A percentile compares a stretch with the other conserved stretches of the same genome.
phyloP scores from a whole-genome alignment of 306 rosid species.

The Quercus aquifolioides region DNA sequence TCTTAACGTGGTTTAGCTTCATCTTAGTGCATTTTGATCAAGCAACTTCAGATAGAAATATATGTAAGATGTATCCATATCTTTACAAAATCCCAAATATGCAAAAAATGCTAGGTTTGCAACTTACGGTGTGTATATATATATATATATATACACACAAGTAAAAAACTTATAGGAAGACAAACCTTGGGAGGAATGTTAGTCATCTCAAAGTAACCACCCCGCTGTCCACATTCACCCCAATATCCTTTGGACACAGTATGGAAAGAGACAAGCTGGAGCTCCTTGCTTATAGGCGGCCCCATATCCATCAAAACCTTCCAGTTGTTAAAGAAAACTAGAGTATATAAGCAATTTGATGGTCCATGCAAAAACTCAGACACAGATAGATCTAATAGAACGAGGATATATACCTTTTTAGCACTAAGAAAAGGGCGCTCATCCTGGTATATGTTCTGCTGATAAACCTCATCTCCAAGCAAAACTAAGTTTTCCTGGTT shows the following conservation, averaged over 20 bases:
- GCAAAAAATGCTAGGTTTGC: too few relatives aligned
- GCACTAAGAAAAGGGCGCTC: conserved; percentile 92
- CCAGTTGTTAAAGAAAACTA: conserved; percentile 3
- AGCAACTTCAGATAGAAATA: not conserved
- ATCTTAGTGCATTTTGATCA: not conserved
- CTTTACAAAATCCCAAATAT: not conserved
- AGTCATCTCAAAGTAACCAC: conserved; percentile 99
- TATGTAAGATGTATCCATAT: not conserved
- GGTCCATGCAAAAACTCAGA: conserved; percentile 11
- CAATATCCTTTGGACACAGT: conserved; percentile 92
- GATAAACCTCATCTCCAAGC: conserved; percentile 99
- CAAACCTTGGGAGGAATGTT: conserved; percentile 91
- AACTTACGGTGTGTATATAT: too few relatives aligned
- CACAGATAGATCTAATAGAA: conserved; percentile 6
- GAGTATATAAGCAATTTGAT: conserved; percentile 12
- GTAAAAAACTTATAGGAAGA: conserved; percentile 15
- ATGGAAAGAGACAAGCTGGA: conserved; percentile 91
- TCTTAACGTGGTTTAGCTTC: too few relatives aligned
- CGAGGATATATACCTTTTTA: conserved; percentile 53
- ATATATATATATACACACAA: not conserved
- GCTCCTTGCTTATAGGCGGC: conserved; percentile 78
- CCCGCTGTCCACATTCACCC: conserved; percentile 99
- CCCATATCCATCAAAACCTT: conserved; percentile 89
- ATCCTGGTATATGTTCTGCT: conserved; percentile 92
- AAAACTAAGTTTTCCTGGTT: conserved; percentile 72